These are phyloP conservation scores for Corylus americana DNA, from an alignment of 306 rosid species.

Conservation along the genomic window DNA sequence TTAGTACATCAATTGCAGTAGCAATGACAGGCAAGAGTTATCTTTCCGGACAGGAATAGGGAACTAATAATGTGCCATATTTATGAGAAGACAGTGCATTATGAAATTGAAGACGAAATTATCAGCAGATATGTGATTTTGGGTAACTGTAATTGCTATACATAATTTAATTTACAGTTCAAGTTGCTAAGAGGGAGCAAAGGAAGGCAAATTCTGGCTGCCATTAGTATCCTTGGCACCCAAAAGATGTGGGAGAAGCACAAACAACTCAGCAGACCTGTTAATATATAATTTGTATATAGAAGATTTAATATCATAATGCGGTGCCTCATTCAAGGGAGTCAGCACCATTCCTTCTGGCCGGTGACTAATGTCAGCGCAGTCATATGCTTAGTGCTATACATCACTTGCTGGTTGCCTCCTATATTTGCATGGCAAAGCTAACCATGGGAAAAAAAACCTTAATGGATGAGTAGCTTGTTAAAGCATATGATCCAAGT, in stretches of 20 bases:
- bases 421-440: constrained; percentile 19
- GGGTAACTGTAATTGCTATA: constrained; percentile 35
- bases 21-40: not conserved
- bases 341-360: constrained; percentile 30
- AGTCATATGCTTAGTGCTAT: constrained; percentile 25
- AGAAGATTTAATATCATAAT: constrained; percentile 27
- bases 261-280: constrained; percentile 22
- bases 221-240: constrained; percentile 47
- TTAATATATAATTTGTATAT: constrained; percentile 26
- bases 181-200: constrained; percentile 24
- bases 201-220: constrained; percentile 30
- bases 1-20: not conserved
- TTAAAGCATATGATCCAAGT: constrained; percentile 22
- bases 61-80: constrained; percentile 2
- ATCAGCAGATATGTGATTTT: constrained; percentile 23
- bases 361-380: constrained; percentile 22
- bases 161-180: constrained; percentile 51
- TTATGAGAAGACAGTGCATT: constrained; percentile 22
- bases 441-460: constrained; percentile 7
- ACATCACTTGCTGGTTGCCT: constrained; percentile 31
- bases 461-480: constrained; percentile 24
- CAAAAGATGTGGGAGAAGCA: constrained; percentile 29
- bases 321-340: constrained; percentile 29
- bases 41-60: not conserved
- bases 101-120: constrained; percentile 12